Conservation (phyloP, 2,329 filamentous ascomycete genomes). For the Karstenula rhodostoma region DNA sequence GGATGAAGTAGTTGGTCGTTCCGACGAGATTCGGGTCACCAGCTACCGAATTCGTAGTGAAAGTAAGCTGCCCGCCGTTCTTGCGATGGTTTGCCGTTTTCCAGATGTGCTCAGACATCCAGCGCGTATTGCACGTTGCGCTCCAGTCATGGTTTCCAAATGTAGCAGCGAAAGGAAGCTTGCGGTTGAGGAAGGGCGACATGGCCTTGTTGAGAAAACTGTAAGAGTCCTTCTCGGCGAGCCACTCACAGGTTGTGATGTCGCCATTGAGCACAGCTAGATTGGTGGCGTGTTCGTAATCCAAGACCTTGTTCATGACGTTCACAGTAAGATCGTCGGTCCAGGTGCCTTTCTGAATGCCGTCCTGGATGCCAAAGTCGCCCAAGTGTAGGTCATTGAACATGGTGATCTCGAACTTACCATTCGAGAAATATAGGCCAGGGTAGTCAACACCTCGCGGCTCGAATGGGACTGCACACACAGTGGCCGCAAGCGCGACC, state of each 20-base stretch:
- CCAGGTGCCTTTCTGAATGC: constrained; percentile 28
- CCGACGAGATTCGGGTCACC: constrained; percentile 45
- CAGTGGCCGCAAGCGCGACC: neutral
- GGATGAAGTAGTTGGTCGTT: constrained; percentile 63
- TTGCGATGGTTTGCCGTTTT: constrained; percentile 53
- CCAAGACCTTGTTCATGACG: constrained; percentile 67
- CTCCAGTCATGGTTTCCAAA: constrained; percentile 74
- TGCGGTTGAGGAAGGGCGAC: constrained; percentile 60
- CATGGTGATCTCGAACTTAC: constrained; percentile 62
- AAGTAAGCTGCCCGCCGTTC: constrained; percentile 51
- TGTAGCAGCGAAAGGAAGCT: constrained; percentile 69
- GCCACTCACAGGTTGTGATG: constrained; percentile 70
- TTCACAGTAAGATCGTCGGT: constrained; percentile 65
- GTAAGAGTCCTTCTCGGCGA: constrained; percentile 28
- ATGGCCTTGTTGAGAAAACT: constrained; percentile 35
- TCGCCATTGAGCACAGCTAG: constrained; percentile 77
- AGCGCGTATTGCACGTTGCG: constrained; percentile 33
- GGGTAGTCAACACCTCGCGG: constrained; percentile 25
- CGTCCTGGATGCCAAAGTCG: constrained; percentile 50
- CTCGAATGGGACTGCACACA: constrained; percentile 13
- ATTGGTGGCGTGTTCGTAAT: constrained; percentile 61
- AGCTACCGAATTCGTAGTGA: constrained; percentile 53
- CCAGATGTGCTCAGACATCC: constrained; percentile 37
- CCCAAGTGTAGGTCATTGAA: constrained; percentile 78
- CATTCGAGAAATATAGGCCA: constrained; percentile 39